Percentiles rank a stretch among this genome's conserved stretches.
Evolutionary conservation across 1,284 basidiomycete genomes (phyloP).

Genomic region (Apiotrichum mycotoxinovorans): DNA sequence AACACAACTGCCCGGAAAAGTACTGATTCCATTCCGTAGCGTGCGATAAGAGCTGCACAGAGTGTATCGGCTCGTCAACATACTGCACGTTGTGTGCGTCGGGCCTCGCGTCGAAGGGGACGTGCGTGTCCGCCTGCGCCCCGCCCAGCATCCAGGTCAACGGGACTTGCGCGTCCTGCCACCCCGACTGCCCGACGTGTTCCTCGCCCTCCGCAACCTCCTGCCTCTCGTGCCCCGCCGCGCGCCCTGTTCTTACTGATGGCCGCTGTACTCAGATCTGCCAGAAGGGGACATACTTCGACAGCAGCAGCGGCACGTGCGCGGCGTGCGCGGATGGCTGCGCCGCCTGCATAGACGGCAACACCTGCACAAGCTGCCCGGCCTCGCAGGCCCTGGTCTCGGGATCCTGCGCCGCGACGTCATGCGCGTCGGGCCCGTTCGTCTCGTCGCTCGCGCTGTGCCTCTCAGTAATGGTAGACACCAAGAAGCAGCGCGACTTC

Average conservation of each 20-base stretch:
- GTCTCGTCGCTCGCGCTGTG: conserved; percentile 46
- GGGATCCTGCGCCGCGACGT: conserved; percentile 40
- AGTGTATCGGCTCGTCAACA: conserved; percentile 19
- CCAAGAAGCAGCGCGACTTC: conserved; percentile 6
- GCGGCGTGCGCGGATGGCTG: conserved; percentile 42
- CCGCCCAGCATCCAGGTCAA: conserved; percentile 30
- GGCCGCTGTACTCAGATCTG: conserved; percentile 48
- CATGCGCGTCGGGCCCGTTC: conserved; percentile 27
- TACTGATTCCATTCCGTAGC: neutral
- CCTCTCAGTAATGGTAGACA: conserved; percentile 35
- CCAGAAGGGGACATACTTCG: conserved; percentile 37
- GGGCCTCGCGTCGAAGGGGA: conserved; percentile 39
- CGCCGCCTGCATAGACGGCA: conserved; percentile 31
- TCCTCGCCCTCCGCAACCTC: conserved; percentile 18
- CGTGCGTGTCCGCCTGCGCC: conserved; percentile 47
- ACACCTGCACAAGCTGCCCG: conserved; percentile 46
- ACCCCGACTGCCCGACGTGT: conserved; percentile 49
- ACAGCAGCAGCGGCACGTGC: conserved; percentile 33
- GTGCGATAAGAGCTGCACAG: neutral
- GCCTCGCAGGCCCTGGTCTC: conserved; percentile 29
- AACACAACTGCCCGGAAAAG: neutral
- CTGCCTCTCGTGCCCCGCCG: conserved; percentile 45
- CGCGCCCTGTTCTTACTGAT: conserved; percentile 40
- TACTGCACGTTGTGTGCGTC: conserved; percentile 43
- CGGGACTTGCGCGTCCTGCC: conserved; percentile 45